phyloP scores from a whole-genome alignment of 2,329 filamentous ascomycete genomes.

The Pseudogymnoascus sp. region DNA sequence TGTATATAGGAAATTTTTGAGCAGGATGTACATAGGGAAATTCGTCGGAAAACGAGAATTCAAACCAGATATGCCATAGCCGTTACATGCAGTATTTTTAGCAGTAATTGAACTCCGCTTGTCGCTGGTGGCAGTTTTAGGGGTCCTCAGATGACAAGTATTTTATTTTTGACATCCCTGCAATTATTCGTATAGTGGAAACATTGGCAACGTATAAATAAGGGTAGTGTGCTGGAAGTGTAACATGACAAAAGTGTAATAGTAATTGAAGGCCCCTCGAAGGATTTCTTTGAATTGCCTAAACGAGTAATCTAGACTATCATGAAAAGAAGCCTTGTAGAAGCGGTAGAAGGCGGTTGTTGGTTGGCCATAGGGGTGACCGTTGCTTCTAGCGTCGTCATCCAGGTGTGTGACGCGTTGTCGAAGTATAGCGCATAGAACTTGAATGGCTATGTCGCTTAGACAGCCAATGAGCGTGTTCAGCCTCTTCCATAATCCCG shows the following conservation, averaged over 20 bases:
- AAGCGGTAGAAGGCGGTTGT: background rate
- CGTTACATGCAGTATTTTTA: background rate
- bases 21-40: background rate
- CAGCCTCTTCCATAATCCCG: background rate
- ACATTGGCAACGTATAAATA: background rate
- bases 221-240: background rate
- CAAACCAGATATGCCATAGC: background rate
- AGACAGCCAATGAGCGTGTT: background rate
- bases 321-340: background rate
- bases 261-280: background rate
- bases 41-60: background rate
- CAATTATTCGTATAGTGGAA: too few relatives aligned
- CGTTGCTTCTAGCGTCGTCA: conserved; percentile 3
- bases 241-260: background rate
- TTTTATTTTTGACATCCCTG: background rate
- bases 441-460: conserved; percentile 6
- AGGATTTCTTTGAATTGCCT: background rate
- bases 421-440: background rate
- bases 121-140: background rate
- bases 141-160: background rate
- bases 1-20: background rate
- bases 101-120: background rate
- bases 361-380: background rate
- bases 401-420: conserved; percentile 5
- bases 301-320: background rate